A percentile compares a stretch with the other conserved stretches of the same genome.
phyloP scores from a whole-genome alignment of 2,329 filamentous ascomycete species.

The Emericellopsis cladophorae region DNA sequence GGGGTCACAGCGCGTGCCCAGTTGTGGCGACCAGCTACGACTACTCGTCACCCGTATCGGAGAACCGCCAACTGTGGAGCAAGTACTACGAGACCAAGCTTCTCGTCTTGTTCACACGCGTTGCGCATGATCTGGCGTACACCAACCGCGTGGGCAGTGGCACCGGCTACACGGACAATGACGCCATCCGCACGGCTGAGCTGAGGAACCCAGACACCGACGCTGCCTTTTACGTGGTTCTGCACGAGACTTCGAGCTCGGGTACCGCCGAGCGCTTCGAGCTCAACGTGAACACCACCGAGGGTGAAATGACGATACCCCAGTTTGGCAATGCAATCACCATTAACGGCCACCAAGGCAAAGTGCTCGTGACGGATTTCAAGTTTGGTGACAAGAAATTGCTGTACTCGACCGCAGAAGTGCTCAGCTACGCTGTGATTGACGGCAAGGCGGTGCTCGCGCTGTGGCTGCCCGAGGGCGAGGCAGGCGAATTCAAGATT shows the following conservation, averaged over 20 bases:
- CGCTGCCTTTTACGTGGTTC: conserved; percentile 45
- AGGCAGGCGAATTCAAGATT: conserved; percentile 40
- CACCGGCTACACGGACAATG: conserved; percentile 36
- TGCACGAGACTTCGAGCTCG: conserved; percentile 39
- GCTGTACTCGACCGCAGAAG: conserved; percentile 42
- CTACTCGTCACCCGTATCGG: conserved; percentile 48
- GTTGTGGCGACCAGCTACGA: conserved; percentile 50
- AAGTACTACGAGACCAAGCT: conserved; percentile 55
- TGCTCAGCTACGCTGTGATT: conserved; percentile 35
- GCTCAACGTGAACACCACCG: conserved; percentile 41
- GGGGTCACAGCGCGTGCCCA: conserved; percentile 45
- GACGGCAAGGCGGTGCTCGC: conserved; percentile 33
- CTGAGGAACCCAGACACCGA: conserved; percentile 45
- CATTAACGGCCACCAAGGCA: conserved; percentile 48
- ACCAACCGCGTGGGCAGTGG: conserved; percentile 33
- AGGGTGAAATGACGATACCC: conserved; percentile 40
- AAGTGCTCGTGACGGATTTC: conserved; percentile 50
- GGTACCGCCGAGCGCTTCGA: conserved; percentile 37
- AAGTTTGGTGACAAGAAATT: conserved; percentile 34
- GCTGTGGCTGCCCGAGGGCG: conserved; percentile 40
- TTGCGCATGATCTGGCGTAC: conserved; percentile 41
- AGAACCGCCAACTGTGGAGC: conserved; percentile 40
- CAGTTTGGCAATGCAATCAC: conserved; percentile 31
- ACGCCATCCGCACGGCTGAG: conserved; percentile 37
- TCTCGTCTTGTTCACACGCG: conserved; percentile 44